Evolutionary conservation across 306 rosid genomes (phyloP), one percentile per base, ranked within the genome.

Genomic region (Dryas drummondii): DNA sequence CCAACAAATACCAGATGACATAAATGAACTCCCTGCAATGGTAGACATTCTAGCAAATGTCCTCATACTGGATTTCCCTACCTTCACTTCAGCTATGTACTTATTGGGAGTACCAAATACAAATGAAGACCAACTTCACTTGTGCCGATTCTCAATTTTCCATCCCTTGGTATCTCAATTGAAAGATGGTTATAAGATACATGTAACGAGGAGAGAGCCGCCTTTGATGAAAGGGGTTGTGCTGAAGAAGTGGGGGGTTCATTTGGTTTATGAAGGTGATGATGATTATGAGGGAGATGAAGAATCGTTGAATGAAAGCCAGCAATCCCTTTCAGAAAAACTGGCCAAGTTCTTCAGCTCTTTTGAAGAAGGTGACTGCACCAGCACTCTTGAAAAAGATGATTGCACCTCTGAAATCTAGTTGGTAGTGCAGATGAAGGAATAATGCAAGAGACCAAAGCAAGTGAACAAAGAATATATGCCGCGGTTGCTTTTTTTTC

Each of bases 261-360:
- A 82, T 76, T 76, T 85, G 68, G 48, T 68, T 17, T 84, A 32
- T 75, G 94, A 91, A 81, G 93, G 84, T 59, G 93, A 86, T 45
- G 92, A 91, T 73, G 91, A 87, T 51, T 89, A 89, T 70, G 89
- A 76, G 13, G 94, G 88, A 80, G 79, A 73, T 0, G 91, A 86
- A 83, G 82, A 84, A 53, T 76, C 71, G 6, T 37, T 77, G 57
- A 79, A 68, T 40, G 76, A 50, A 50, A 78, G 72, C 63, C 84
- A 81, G 4, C 87, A 76, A 75, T 91, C 91, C 47, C 77, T 84
- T 12, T 88, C 93, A 13, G 86, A 82, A 78, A 84, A 77, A 48
- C 42, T 88, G 70, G 90, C 87, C 7, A 79, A 53, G 67, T 83
- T 80, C 76, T 87, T 91, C 71, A 40, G 46, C 51, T 42, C 70